Base-by-base conservation (phyloP, 2,329 filamentous ascomycete species). In the Hawksworthiomyces lignivorus region DNA sequence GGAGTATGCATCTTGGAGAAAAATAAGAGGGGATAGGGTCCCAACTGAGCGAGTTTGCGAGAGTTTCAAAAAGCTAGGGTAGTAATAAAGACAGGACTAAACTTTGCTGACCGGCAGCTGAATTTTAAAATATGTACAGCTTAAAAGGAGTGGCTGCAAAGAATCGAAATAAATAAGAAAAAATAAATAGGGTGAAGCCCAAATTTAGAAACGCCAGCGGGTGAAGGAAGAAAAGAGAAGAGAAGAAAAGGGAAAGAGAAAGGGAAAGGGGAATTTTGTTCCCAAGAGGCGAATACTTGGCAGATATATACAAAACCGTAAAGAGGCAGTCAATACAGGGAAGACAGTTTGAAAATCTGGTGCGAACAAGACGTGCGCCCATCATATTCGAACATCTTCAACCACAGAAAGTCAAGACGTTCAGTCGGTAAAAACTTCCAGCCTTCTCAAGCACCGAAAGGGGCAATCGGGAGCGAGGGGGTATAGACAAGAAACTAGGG, bases 51-150 rank as follows among this genome's bases (percentile, higher is more conserved):
- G 19, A 29, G 39, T 45, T 47, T 47, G 37, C 37, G 41, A 33
- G 36, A 38, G 32, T 39, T 43, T 40, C 24, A 38, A 38, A 28
- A 39, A 40, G 37, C 45, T 43, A 48, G n/a, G n/a, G n/a, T 26
- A 27, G 29, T 37, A 32, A 28, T 12, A 36, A 34, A 39, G 39
- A 39, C 41, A 36, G 5, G 6, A 15, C 21, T 44, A 48, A 48
- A 27, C 47, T 40, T 37, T 48, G 52, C 53, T 57, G 53, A 42
- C 56, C 55, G 50, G 57, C 53, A 61, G 56, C 55, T 48, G 36
- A 39, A 30, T 39, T 31, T 31, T n/a, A 30, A 33, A 44, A 44
- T 44, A 36, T 28, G 27, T 42, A 44, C 42, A 43, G 43, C 38
- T 36, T 42, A 38, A 48, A 50, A 48, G 33, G 48, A 54, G 52